Evolutionary conservation across 2,329 filamentous ascomycete species (phyloP), one percentile per base, ranked within the genome.

Genomic region (Neodidymelliopsis sp.): DNA sequence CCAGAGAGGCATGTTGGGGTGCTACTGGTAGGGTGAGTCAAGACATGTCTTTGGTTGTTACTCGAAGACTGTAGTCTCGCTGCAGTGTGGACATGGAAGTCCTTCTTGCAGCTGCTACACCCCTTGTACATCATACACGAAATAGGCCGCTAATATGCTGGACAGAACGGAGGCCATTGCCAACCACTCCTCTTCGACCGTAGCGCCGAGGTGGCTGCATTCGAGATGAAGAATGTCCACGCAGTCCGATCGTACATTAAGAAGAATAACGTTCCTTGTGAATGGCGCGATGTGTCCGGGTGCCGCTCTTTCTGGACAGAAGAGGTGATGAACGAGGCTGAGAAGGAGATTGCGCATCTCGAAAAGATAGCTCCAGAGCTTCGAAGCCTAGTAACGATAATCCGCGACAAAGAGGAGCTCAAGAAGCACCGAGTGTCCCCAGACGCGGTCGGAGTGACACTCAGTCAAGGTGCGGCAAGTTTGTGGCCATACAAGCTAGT

Each of bases 401-500:
- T 78, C 16, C 75, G 66, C 6, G 72, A 72, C 39, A 66, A 71
- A 59, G 61, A 72, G 33, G 64, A 75, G 60, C 73, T 90, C 4
- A 74, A 72, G 20, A 73, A 73, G 24, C 77, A 89, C 18, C 77
- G 84, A 23, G 60, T 74, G n/a, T 54, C 55, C 20, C 53, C 61
- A 10, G 63, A 63, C 6, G 86, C 84, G 6, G 66, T 79, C 6
- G 89, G 86, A 2, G 88, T 85, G 5, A 79, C 91, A 3, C 74
- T 87, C 12, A 87, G 87, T 53, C 75, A 76, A 29, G 75, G 83
- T 30, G 89, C 89, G 0, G 88, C 85, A 0, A 84, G 84, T 59
- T 68, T 90, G 34, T 92, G 88, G 88, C 91, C 91, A 0, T 96
- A 95, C 72, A 95, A 94, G 73, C 81, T 95, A 13, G 85, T 96